Conservation (phyloP, 202 grass and related monocot species). For the Zizania palustris region DNA sequence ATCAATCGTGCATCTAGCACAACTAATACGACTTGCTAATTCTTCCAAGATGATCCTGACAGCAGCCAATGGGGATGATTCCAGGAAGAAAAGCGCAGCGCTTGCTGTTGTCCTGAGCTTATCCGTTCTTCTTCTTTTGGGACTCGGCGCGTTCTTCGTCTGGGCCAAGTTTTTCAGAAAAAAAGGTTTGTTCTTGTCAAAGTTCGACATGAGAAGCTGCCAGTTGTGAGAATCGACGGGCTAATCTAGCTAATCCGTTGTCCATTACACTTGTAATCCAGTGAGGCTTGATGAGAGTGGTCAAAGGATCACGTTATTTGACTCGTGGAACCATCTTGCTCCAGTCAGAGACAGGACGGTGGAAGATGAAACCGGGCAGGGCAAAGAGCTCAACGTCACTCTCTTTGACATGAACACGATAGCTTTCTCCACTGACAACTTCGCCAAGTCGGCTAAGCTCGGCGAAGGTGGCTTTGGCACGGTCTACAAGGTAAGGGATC, state of each 20-base stretch:
- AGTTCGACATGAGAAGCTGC: conserved; percentile 1
- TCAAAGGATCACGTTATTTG: conserved; percentile 50
- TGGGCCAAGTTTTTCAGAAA: conserved; percentile 51
- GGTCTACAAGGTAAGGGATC: conserved; percentile 62
- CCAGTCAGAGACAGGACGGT: conserved; percentile 35
- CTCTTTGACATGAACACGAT: conserved; percentile 57
- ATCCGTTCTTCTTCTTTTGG: conserved; percentile 30
- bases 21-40: conserved; percentile 8
- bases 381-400: conserved; percentile 56
- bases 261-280: not conserved
- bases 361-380: conserved; percentile 42
- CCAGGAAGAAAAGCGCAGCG: conserved; percentile 31
- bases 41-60: conserved; percentile 13
- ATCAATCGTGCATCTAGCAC: conserved; percentile 14
- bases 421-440: conserved; percentile 56
- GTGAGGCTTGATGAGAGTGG: conserved; percentile 21
- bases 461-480: conserved; percentile 76
- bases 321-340: conserved; percentile 39
- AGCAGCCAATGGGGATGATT: conserved; percentile 36
- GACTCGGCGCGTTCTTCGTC: conserved; percentile 21
- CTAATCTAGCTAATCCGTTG: not conserved
- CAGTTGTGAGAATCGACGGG: conserved; percentile 3
- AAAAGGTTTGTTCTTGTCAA: conserved; percentile 15
- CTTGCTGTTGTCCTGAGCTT: conserved; percentile 31
- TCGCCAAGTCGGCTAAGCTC: conserved; percentile 54